phyloP scores from a whole-genome alignment of 495 filamentous ascomycete species.

The Aspergillus steynii region DNA sequence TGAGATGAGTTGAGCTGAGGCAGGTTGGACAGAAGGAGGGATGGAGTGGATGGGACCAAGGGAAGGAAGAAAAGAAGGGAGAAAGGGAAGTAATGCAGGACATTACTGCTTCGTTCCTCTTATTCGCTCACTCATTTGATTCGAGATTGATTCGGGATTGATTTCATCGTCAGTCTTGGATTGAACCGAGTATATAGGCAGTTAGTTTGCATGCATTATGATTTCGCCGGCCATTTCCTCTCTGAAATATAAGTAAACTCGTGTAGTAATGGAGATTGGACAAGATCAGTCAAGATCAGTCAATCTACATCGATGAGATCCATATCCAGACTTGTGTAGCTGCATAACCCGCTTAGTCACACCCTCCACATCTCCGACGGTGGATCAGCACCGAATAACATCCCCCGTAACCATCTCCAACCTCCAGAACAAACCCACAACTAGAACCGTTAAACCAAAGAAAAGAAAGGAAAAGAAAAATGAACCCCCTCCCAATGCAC shows the following conservation, averaged over 20 bases:
- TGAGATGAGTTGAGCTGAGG: background rate
- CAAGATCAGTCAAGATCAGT: no score
- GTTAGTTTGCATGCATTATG: background rate
- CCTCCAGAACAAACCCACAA: background rate
- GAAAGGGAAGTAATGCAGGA: slow-evolving; percentile 1
- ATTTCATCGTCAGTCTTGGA: background rate
- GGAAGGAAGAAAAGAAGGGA: slow-evolving; percentile 11
- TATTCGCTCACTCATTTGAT: background rate
- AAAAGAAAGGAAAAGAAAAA: slow-evolving; percentile 1
- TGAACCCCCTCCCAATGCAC: slow-evolving; percentile 5
- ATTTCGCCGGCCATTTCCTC: background rate
- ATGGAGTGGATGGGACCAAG: background rate
- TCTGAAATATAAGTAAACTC: no score
- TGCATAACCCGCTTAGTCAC: no score
- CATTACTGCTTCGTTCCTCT: background rate
- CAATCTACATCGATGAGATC: no score
- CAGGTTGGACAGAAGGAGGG: slow-evolving; percentile 4
- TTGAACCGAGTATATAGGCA: background rate
- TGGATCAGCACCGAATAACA: no score
- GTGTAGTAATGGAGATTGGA: no score
- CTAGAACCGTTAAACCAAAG: background rate
- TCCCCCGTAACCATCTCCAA: no score
- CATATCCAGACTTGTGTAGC: no score
- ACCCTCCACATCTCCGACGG: no score
- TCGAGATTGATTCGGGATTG: no score